A percentile compares a stretch with the other conserved stretches of the same genome.
Conservation (phyloP, 805 yeast species). For the Dipodascus geniculatus region DNA sequence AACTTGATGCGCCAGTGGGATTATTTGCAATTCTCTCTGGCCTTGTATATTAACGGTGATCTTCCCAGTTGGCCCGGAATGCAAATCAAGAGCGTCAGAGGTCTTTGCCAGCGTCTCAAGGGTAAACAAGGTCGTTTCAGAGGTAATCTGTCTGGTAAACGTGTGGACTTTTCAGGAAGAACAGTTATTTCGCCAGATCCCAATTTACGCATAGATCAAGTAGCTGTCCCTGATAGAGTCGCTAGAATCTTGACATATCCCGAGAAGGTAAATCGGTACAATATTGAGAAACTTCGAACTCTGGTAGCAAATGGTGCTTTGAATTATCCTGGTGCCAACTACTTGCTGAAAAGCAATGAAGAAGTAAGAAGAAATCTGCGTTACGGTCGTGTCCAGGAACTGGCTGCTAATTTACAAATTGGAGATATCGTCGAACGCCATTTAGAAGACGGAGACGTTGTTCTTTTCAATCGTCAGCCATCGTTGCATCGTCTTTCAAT, state of each 20-base stretch:
- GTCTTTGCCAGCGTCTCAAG: constrained; percentile 91
- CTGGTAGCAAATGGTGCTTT: constrained; percentile 78
- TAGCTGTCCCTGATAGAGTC: constrained; percentile 95
- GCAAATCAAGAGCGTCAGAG: constrained; percentile 70
- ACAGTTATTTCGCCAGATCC: constrained; percentile 99
- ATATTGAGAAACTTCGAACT: constrained; percentile 61
- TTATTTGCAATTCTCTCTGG: constrained; percentile 85
- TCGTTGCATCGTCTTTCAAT: constrained; percentile 91
- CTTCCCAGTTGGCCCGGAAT: constrained; percentile 51
- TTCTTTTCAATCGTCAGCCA: constrained; percentile 94
- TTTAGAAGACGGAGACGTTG: constrained; percentile 93
- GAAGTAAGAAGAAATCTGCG: constrained; percentile 77
- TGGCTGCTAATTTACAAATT: constrained; percentile 63
- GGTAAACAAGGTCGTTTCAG: constrained; percentile 99
- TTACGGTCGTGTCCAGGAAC: constrained; percentile 70
- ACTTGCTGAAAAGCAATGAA: constrained; percentile 71
- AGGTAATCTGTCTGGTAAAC: constrained; percentile 95
- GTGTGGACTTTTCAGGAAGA: constrained; percentile 97
- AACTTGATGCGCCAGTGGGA: constrained; percentile 99
- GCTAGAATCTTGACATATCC: constrained; percentile 95
- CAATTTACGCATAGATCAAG: constrained; percentile 86
- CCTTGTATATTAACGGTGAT: constrained; percentile 95
- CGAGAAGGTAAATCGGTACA: constrained; percentile 84
- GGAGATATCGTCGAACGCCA: constrained; percentile 97
- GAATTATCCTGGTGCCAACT: constrained; percentile 94